Evolutionary conservation across 2,329 filamentous ascomycete genomes (phyloP).

Genomic region (Pseudogymnoascus sp.): DNA sequence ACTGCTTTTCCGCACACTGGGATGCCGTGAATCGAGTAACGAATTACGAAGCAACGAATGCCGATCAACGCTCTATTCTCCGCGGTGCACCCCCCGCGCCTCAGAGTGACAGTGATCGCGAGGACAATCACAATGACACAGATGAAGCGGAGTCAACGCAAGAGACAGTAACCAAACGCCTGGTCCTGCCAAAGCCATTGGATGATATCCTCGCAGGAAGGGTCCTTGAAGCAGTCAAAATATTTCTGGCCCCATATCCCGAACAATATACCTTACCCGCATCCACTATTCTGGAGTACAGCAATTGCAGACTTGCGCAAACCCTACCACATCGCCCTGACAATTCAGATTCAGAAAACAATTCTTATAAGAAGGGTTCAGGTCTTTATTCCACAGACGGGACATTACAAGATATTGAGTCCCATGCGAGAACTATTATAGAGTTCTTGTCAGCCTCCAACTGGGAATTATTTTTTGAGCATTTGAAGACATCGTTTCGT

Average conservation of each 20-base stretch:
- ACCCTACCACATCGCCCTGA: slow-evolving; percentile 22
- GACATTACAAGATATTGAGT: slow-evolving; percentile 41
- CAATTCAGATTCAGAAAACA: slow-evolving; percentile 29
- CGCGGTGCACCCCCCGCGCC: background rate
- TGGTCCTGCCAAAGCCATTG: slow-evolving; percentile 30
- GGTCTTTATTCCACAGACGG: slow-evolving; percentile 20
- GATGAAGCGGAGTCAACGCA: background rate
- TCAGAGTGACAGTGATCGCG: slow-evolving; percentile 3
- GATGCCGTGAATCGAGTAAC: slow-evolving; percentile 33
- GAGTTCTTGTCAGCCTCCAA: slow-evolving; percentile 60
- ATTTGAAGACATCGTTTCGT: slow-evolving; percentile 40
- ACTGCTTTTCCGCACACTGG: slow-evolving; percentile 60
- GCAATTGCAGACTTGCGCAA: slow-evolving; percentile 12
- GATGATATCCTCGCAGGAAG: slow-evolving; percentile 46
- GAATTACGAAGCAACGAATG: slow-evolving; percentile 10
- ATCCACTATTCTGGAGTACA: slow-evolving; percentile 50
- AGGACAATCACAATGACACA: background rate
- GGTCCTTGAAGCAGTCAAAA: slow-evolving; percentile 48
- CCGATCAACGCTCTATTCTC: slow-evolving; percentile 14
- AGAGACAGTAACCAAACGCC: background rate
- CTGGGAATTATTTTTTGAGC: slow-evolving; percentile 54
- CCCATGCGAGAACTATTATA: slow-evolving; percentile 47
- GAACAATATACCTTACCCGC: slow-evolving; percentile 51
- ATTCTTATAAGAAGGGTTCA: slow-evolving; percentile 31
- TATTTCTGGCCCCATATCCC: slow-evolving; percentile 51